Percentiles rank a stretch among this genome's conserved stretches.
Conservation (phyloP, 2,329 filamentous ascomycete species). For the Fusarium falciforme region DNA sequence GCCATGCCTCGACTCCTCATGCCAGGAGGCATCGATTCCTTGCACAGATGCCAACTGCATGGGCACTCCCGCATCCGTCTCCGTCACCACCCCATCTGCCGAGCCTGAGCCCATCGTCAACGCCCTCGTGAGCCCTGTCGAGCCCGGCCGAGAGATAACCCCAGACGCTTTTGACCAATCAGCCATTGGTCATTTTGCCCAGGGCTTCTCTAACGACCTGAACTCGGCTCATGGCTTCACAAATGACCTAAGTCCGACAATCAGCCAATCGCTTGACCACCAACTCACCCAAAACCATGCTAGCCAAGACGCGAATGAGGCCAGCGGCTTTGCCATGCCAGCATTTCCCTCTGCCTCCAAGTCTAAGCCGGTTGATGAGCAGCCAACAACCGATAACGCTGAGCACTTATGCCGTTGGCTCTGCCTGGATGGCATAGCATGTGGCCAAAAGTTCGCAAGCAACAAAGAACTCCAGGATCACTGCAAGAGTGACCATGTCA, state of each 20-base stretch:
- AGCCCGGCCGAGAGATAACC: conserved; percentile 13
- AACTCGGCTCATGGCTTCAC: conserved; percentile 3
- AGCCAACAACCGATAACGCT: conserved; percentile 34
- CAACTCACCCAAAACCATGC: conserved; percentile 8
- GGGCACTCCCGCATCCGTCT: conserved; percentile 42
- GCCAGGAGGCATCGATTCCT: conserved; percentile 45
- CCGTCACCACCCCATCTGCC: conserved; percentile 46
- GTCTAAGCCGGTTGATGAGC: conserved; percentile 19
- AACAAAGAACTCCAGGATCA: conserved; percentile 67
- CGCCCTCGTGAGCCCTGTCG: conserved; percentile 29
- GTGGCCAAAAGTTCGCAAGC: conserved; percentile 52
- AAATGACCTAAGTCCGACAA: background rate
- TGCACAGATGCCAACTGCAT: conserved; percentile 52
- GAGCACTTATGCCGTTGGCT: conserved; percentile 51
- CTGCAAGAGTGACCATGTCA: conserved; percentile 63
- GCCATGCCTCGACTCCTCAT: conserved; percentile 52
- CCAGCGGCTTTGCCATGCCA: conserved; percentile 4
- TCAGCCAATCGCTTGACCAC: conserved; percentile 10
- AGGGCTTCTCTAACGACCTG: background rate
- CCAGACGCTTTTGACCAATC: conserved; percentile 22
- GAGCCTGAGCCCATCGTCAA: conserved; percentile 39
- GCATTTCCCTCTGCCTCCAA: conserved; percentile 20
- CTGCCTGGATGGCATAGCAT: conserved; percentile 41
- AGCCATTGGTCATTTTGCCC: conserved; percentile 6
- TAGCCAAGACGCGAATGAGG: conserved; percentile 1